Evolutionary conservation across 1,284 basidiomycete species (phyloP).

Genomic region (Austroboletus olivaceoglutinosus): DNA sequence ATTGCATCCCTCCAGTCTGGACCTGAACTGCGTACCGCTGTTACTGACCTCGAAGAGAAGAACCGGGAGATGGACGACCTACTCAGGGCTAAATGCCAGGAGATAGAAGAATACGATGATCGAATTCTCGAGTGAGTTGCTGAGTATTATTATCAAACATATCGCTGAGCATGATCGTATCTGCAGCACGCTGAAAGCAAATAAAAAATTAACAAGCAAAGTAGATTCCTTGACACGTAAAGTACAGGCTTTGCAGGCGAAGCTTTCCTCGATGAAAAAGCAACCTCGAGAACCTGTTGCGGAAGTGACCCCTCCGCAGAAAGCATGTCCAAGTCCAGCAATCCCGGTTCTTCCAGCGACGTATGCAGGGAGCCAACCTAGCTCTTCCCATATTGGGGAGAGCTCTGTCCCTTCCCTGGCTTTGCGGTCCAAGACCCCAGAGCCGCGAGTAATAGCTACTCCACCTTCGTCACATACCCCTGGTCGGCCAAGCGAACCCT

Average conservation of each 20-base stretch:
- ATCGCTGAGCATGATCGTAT: not conserved
- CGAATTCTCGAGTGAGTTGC: constrained; percentile 67
- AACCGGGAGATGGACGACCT: constrained; percentile 72
- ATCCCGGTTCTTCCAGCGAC: not conserved
- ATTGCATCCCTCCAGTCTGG: constrained; percentile 50
- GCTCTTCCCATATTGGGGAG: constrained; percentile 30
- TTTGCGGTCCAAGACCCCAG: constrained; percentile 54
- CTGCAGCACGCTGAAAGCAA: constrained; percentile 67
- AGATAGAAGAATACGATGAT: constrained; percentile 81
- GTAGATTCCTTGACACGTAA: constrained; percentile 70
- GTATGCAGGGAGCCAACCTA: not conserved
- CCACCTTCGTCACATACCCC: constrained; percentile 21
- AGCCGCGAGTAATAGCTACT: constrained; percentile 6
- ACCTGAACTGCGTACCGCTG: constrained; percentile 51
- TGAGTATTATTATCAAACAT: constrained; percentile 1
- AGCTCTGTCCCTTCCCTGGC: constrained; percentile 45
- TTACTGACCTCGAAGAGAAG: constrained; percentile 63
- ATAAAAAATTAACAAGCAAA: constrained; percentile 68
- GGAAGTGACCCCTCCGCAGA: constrained; percentile 11
- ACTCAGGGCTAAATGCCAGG: constrained; percentile 62
- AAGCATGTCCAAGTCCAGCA: constrained; percentile 4
- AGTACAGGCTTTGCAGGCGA: constrained; percentile 65
- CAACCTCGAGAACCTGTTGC: constrained; percentile 19
- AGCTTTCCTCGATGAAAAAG: constrained; percentile 54
- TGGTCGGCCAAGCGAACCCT: constrained; percentile 35